Percentiles rank a stretch among this genome's conserved stretches.
These are phyloP conservation scores for Puya raimondii DNA, from an alignment of 176 grass and related monocot genomes.

Conservation along the genomic window DNA sequence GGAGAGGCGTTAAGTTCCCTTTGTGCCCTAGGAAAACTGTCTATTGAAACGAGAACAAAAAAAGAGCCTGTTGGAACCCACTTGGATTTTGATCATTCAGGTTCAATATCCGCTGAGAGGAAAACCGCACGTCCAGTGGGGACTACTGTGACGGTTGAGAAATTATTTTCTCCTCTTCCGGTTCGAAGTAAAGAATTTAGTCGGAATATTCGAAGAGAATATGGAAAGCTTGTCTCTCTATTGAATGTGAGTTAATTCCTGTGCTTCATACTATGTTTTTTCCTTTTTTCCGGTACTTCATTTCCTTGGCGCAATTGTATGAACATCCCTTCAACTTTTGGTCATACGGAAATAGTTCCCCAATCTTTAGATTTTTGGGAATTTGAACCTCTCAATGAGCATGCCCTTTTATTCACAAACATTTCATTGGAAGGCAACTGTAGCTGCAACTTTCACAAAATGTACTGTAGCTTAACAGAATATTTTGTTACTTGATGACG, in stretches of 20 bases:
- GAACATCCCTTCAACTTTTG: too few relatives aligned
- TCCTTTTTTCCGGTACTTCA: too few relatives aligned
- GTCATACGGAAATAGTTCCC: too few relatives aligned
- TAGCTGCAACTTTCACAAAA: too few relatives aligned
- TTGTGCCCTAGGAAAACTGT: slow-evolving; percentile 57
- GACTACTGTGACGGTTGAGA: slow-evolving; percentile 70
- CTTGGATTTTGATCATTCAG: slow-evolving; percentile 72
- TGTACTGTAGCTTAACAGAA: too few relatives aligned
- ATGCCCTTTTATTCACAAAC: too few relatives aligned
- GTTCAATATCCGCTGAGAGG: slow-evolving; percentile 46
- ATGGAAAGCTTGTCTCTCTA: slow-evolving; percentile 74
- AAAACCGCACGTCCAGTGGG: slow-evolving; percentile 78
- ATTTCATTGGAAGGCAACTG: too few relatives aligned
- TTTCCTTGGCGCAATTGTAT: too few relatives aligned
- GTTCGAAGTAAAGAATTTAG: slow-evolving; percentile 90
- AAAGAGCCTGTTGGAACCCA: slow-evolving; percentile 59
- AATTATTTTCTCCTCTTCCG: slow-evolving; percentile 77
- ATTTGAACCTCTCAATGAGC: too few relatives aligned
- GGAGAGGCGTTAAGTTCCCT: slow-evolving; percentile 88
- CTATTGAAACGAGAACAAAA: slow-evolving; percentile 75
- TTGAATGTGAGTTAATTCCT: slow-evolving; percentile 57
- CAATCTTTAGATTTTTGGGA: too few relatives aligned
- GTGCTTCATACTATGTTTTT: neutral
- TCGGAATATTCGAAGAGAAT: slow-evolving; percentile 76
- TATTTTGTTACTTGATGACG: too few relatives aligned